Evolutionary conservation across 179 eudicot genomes (phyloP), one percentile per base, ranked within the genome.

Genomic region (Gypsophila paniculata): DNA sequence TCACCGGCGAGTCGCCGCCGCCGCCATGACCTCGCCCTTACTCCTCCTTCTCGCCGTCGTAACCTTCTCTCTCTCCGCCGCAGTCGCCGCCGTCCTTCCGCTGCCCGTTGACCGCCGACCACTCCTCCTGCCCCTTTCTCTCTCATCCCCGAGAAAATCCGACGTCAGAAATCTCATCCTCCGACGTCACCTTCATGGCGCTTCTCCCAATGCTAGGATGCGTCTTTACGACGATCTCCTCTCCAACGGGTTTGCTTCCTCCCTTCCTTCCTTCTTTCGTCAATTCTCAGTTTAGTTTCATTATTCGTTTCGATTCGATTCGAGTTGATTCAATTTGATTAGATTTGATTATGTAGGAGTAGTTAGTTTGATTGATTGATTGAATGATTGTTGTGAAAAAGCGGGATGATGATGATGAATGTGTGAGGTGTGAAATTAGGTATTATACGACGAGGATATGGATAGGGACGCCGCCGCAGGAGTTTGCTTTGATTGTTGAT

Each of bases 401-500:
- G 66, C 42, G 42, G 7, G 7, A 36, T 61, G 23, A 19, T 44
- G 29, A 11, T 42, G n/a, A 39, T 42, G 44, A 13, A 8, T 46
- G 42, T 58, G 18, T 46, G 13, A 26, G 72, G 76, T 80, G 78
- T 46, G 36, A n/a, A 29, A 5, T 14, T 68, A 93, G 98, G 76
- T 91, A 93, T 75, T 91, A 91, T 58, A 91, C 98, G 32, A 86
- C 98, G 61, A 80, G 93, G 75, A 65, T 93, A n/a, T 87, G 85
- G 85, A 89, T 93, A 34, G 96, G 96, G 59, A 87, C 91, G 6
- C 98, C 96, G 13, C 83, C 90, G 21, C 98, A 93, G 85, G 80
- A 77, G 62, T 93, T 93, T 69, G 90, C 95, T 22, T 85, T 93
- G 62, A 93, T 91, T 12, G 96, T 91, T 21, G 98, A 91, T 68